These are phyloP conservation scores for Citrus australasica DNA, from an alignment of 345 rosid genomes.

Conservation along the genomic window DNA sequence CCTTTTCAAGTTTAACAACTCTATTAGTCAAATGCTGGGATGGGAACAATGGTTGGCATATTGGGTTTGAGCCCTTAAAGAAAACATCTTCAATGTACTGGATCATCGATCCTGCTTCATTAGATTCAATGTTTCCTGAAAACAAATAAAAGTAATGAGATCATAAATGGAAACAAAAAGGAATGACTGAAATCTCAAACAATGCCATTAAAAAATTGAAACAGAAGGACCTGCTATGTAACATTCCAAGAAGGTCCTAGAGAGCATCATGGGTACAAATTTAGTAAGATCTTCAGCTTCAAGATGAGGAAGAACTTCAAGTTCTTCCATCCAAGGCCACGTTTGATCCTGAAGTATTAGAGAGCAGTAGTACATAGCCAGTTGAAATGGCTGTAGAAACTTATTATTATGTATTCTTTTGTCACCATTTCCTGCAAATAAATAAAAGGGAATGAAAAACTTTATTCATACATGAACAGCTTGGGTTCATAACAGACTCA, in stretches of 20 bases:
- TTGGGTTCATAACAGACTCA: background rate
- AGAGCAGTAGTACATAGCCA: constrained; percentile 75
- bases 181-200: background rate
- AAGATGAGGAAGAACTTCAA: constrained; percentile 61
- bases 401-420: constrained; percentile 71
- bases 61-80: constrained; percentile 53
- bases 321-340: constrained; percentile 78
- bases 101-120: constrained; percentile 71
- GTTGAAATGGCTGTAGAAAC: constrained; percentile 83
- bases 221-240: constrained; percentile 59
- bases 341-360: constrained; percentile 59
- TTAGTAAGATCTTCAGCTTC: constrained; percentile 66
- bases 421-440: constrained; percentile 61
- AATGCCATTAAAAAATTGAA: background rate
- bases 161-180: constrained; percentile 5
- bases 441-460: background rate
- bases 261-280: constrained; percentile 69
- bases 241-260: constrained; percentile 76
- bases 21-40: constrained; percentile 82
- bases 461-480: background rate
- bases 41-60: constrained; percentile 67
- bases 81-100: constrained; percentile 58
- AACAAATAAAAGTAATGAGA: constrained; percentile 10
- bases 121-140: constrained; percentile 70
- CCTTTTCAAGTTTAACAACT: constrained; percentile 67